Evolutionary conservation across 495 filamentous ascomycete genomes (phyloP).

Genomic region (Lasiosphaeris hirsuta): DNA sequence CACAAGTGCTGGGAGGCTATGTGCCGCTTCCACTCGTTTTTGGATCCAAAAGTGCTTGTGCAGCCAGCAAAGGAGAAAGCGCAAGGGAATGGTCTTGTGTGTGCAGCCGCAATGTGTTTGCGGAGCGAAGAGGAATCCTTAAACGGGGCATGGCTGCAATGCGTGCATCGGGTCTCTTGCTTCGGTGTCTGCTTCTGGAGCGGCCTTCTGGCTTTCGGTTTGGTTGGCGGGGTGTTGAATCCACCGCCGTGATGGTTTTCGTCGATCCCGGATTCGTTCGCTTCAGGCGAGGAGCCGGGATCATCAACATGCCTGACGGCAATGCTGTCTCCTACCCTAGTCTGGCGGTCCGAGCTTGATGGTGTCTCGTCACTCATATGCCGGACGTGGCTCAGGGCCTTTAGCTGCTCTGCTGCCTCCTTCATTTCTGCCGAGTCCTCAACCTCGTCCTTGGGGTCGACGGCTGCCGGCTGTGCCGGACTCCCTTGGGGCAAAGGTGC

Average conservation of each 20-base stretch:
- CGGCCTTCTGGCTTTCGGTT: conserved; percentile 44
- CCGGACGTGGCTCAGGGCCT: conserved; percentile 55
- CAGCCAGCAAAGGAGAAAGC: conserved; percentile 85
- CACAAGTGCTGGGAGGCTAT: conserved; percentile 85
- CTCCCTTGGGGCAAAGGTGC: conserved; percentile 13
- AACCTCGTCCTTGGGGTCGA: conserved; percentile 45
- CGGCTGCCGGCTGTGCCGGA: conserved; percentile 11
- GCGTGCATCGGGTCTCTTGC: conserved; percentile 52
- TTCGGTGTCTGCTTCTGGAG: conserved; percentile 50
- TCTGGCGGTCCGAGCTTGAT: conserved; percentile 24
- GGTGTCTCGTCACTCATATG: conserved; percentile 42
- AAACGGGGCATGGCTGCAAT: conserved; percentile 56
- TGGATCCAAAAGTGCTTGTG: conserved; percentile 77
- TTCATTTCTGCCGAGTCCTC: conserved; percentile 59
- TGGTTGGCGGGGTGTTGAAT: conserved; percentile 41
- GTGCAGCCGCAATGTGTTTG: conserved; percentile 58
- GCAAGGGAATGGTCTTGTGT: conserved; percentile 75
- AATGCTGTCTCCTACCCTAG: conserved; percentile 33
- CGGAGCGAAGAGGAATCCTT: conserved; percentile 55
- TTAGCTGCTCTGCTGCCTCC: conserved; percentile 56
- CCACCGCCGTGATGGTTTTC: conserved; percentile 35
- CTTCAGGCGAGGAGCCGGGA: conserved; percentile 39
- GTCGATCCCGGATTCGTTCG: conserved; percentile 37
- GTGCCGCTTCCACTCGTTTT: conserved; percentile 94
- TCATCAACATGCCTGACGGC: conserved; percentile 37